Evolutionary conservation across 805 yeast species (phyloP).

Genomic region (Schizosaccharomyces cryophilus): DNA sequence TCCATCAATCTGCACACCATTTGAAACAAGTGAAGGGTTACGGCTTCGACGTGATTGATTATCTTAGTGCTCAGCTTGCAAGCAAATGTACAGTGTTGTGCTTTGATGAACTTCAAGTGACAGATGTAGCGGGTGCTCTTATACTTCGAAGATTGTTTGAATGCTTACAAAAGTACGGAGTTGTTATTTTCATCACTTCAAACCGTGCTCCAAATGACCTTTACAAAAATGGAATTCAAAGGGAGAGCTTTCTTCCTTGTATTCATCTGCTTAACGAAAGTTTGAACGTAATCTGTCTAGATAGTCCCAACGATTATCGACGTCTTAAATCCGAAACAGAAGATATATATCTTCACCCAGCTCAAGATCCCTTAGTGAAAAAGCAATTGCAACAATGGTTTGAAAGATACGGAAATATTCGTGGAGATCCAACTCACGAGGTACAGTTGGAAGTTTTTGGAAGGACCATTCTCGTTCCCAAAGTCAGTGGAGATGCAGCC

Average conservation of each 20-base stretch:
- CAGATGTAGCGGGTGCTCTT: conserved; percentile 98
- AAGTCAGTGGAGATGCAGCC: conserved; percentile 56
- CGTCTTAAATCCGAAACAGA: conserved; percentile 64
- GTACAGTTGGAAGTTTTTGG: conserved; percentile 52
- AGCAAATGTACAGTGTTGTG: conserved; percentile 55
- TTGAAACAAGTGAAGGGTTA: conserved; percentile 39
- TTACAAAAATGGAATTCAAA: conserved; percentile 80
- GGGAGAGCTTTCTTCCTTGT: conserved; percentile 80
- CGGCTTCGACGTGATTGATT: conserved; percentile 62
- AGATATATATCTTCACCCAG: conserved; percentile 45
- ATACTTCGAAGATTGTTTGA: conserved; percentile 54
- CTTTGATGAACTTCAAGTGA: conserved; percentile 92
- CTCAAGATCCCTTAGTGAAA: conserved; percentile 26
- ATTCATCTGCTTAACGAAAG: conserved; percentile 51
- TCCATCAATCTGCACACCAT: conserved; percentile 70
- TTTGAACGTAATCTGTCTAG: conserved; percentile 53
- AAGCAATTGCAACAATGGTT: conserved; percentile 58
- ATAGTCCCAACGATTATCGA: conserved; percentile 86
- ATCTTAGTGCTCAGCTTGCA: conserved; percentile 64
- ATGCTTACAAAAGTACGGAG: conserved; percentile 39
- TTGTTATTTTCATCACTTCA: conserved; percentile 75
- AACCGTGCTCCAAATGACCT: conserved; percentile 87
- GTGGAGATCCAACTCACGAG: conserved; percentile 13
- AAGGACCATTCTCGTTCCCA: conserved; percentile 50
- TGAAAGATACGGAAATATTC: conserved; percentile 28